phyloP scores from a whole-genome alignment of 768 basidiomycete species.

The Coprinopsis cinerea region DNA sequence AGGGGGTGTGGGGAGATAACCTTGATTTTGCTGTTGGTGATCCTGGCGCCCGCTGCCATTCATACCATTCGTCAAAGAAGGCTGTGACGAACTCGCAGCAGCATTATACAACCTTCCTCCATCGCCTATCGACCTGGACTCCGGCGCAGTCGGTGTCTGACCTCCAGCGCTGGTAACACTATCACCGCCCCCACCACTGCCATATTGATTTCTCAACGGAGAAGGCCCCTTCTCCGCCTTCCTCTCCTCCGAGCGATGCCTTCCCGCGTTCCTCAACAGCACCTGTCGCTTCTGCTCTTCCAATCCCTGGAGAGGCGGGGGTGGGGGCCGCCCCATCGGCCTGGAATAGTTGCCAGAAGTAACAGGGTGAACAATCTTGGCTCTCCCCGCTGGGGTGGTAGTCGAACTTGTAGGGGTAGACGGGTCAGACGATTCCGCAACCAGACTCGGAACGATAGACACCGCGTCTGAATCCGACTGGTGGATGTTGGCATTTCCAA shows the following conservation, averaged over 20 bases:
- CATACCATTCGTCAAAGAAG: no score
- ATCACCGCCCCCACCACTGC: background rate
- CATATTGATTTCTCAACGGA: conserved; percentile 4
- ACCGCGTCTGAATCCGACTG: no score
- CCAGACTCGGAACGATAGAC: no score
- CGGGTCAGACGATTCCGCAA: no score
- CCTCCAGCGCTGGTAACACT: no score
- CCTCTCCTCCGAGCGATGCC: background rate
- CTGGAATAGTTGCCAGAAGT: background rate
- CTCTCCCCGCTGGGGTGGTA: background rate
- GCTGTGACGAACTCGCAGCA: no score
- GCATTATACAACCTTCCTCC: no score
- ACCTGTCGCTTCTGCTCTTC: conserved; percentile 43
- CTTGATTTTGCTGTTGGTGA: background rate
- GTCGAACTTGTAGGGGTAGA: no score
- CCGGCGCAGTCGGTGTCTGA: no score
- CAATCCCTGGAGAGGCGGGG: conserved; percentile 27
- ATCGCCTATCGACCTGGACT: no score
- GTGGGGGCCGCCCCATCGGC: conserved; percentile 16
- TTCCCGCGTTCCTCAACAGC: conserved; percentile 53
- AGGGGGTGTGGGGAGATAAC: background rate
- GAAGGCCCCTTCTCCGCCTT: background rate
- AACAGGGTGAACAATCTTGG: background rate
- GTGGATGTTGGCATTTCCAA: no score
- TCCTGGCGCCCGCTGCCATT: no score